These are phyloP conservation scores for Lentinula lateritia DNA, from an alignment of 768 basidiomycete genomes.

Conservation along the genomic window DNA sequence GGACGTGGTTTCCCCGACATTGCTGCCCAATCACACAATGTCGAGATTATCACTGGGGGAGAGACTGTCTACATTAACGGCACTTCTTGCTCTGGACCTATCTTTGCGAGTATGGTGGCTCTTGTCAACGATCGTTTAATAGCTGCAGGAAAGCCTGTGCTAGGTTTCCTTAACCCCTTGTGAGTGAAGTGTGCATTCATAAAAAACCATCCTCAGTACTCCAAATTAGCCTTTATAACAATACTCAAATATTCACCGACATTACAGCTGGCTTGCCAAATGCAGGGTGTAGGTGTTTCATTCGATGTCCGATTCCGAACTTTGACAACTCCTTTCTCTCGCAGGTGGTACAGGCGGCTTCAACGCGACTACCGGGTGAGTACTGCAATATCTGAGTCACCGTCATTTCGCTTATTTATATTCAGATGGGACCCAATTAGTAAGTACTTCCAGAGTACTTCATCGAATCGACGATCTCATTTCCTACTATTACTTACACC, in stretches of 20 bases:
- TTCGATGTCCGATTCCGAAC: neutral
- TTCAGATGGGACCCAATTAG: neutral
- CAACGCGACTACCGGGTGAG: neutral
- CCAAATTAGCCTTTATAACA: neutral
- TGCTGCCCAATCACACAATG: constrained; percentile 8
- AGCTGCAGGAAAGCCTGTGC: constrained; percentile 20
- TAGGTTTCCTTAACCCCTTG: constrained; percentile 43
- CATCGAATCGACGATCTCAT: neutral
- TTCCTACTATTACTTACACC: neutral
- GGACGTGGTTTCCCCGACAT: constrained; percentile 15
- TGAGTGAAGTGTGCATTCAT: neutral
- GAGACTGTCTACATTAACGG: constrained; percentile 21
- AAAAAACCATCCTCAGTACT: neutral
- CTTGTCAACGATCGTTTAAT: constrained; percentile 40
- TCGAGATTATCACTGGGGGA: constrained; percentile 6
- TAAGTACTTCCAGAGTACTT: too few species aligned
- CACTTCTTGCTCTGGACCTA: constrained; percentile 39
- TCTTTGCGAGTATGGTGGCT: constrained; percentile 38
- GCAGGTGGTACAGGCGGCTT: neutral
- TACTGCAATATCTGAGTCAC: too few species aligned
- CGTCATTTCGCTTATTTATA: neutral
- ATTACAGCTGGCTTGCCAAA: constrained; percentile 6
- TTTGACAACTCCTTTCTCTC: neutral
- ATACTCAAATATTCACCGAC: constrained; percentile 7
- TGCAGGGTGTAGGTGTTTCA: neutral